Evolutionary conservation across 2,329 filamentous ascomycete species (phyloP).

Genomic region (Ascochyta pisi): DNA sequence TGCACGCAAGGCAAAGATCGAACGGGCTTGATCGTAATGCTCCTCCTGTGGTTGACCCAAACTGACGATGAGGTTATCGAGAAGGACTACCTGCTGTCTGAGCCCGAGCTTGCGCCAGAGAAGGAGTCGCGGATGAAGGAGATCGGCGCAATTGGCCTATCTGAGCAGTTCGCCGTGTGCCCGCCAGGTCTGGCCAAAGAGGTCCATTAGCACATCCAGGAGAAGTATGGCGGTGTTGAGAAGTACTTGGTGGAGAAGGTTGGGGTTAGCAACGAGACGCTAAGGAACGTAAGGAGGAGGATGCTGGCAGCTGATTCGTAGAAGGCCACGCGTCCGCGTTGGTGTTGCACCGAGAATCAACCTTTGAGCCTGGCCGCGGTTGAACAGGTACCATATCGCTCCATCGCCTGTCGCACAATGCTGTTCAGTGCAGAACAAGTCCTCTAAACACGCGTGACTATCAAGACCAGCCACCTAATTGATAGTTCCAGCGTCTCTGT

Average conservation of each 20-base stretch:
- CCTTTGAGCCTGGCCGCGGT: not conserved
- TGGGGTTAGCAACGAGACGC: constrained; percentile 55
- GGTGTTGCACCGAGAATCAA: constrained; percentile 13
- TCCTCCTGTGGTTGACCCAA: constrained; percentile 70
- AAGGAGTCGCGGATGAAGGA: constrained; percentile 70
- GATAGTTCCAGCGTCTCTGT: not conserved
- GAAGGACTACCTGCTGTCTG: constrained; percentile 74
- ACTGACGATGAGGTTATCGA: constrained; percentile 67
- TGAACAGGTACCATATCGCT: too few relatives aligned
- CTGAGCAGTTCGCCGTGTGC: constrained; percentile 71
- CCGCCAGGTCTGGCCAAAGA: constrained; percentile 67
- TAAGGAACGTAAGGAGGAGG: constrained; percentile 43
- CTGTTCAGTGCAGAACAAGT: too few relatives aligned
- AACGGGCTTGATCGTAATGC: constrained; percentile 73
- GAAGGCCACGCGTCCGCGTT: constrained; percentile 11
- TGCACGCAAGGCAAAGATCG: constrained; percentile 92
- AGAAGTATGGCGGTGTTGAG: constrained; percentile 70
- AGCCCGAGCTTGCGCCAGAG: constrained; percentile 66
- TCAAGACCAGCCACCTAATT: not conserved
- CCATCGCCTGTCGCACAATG: too few relatives aligned
- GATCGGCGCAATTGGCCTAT: constrained; percentile 73
- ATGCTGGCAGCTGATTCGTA: constrained; percentile 33
- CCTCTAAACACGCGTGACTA: too few relatives aligned
- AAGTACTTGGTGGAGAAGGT: constrained; percentile 70
- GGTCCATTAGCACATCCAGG: constrained; percentile 64